Evolutionary conservation across 192 early-diverging fungal genomes (phyloP), one percentile per base, ranked within the genome.

Genomic region (Coemansia sp.): DNA sequence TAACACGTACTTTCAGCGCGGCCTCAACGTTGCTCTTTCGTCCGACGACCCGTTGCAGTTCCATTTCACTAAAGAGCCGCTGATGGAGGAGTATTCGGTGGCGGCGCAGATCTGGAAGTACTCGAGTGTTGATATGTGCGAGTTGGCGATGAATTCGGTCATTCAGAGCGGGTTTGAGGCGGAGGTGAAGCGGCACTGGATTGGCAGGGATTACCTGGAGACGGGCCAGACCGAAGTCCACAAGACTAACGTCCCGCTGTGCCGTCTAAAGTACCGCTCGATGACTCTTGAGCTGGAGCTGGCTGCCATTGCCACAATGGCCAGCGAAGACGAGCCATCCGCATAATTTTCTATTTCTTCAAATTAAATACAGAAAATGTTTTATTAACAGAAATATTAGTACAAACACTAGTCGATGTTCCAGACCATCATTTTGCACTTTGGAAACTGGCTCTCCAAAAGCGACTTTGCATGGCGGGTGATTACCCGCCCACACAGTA

Each of bases 1-100:
- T 63, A 85, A 90, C 55, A 71, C 85, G 8, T 98, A 92, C 77
- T 96, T 95, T 84, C 91, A 98, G 62, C 87, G 94, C 35, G 95
- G 95, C 0, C 85, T 98, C 29, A 95, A 98, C 71, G 91, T 98
- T 7, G 89, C 89, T 11, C 74, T 98, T n/a, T 93, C 91, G 16
- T 95, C 93, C 2, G 95, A 98, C 67, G 95, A 98, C 74, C 95
- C 95, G 9, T 64, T 98, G 39, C 95, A 98, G 75, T 96, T 98
- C 80, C 95, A 98, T 67, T 95, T 93, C 58, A 98, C 95, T 8
- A 94, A 92, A 69, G 95, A 98, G 72, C 95, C 95, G 0, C 65
- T 98, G 74, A 98, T 96, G 77, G 95, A 98, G 72, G 95, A 98
- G 71, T 98, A 94, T 75, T 93, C 91, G 63, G 91, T 96, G 1